Conservation (phyloP, 495 filamentous ascomycete species). For the Elaphomyces granulatus region DNA sequence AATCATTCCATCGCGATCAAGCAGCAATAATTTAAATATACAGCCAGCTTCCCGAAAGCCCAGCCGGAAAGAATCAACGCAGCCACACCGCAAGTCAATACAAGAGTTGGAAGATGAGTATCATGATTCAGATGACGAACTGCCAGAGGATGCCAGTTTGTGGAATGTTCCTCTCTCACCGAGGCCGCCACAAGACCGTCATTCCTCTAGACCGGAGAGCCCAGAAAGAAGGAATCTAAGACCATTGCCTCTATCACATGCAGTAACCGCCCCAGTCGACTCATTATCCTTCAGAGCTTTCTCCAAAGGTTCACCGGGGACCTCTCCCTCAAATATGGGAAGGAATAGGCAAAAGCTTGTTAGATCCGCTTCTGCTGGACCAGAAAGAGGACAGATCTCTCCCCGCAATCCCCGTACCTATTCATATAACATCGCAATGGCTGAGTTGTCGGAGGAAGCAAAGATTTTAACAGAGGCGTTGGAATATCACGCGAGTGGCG, state of each 20-base stretch:
- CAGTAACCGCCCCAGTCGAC: conserved; percentile 14
- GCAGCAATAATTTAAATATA: background rate
- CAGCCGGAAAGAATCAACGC: conserved; percentile 43
- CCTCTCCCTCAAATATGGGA: conserved; percentile 18
- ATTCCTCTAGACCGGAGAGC: conserved; percentile 34
- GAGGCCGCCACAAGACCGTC: conserved; percentile 51
- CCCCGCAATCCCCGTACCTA: conserved; percentile 50
- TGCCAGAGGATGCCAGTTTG: conserved; percentile 80
- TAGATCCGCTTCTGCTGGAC: conserved; percentile 32
- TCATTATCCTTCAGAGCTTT: conserved; percentile 14
- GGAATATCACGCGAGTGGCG: conserved; percentile 65
- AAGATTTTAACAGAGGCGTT: conserved; percentile 79
- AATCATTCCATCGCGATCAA: background rate
- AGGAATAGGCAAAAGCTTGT: conserved; percentile 6
- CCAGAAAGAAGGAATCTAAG: conserved; percentile 40
- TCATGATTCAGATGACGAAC: conserved; percentile 78
- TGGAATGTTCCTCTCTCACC: conserved; percentile 96
- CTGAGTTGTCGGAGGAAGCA: conserved; percentile 72
- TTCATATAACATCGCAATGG: conserved; percentile 72
- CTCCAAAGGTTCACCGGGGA: conserved; percentile 11
- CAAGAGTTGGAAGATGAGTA: conserved; percentile 78
- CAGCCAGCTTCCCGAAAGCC: conserved; percentile 9
- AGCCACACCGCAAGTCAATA: conserved; percentile 60
- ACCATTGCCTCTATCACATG: conserved; percentile 30
- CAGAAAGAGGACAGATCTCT: conserved; percentile 31